Conservation (phyloP, 352 stramenopile species). For the Peronospora tabacina region DNA sequence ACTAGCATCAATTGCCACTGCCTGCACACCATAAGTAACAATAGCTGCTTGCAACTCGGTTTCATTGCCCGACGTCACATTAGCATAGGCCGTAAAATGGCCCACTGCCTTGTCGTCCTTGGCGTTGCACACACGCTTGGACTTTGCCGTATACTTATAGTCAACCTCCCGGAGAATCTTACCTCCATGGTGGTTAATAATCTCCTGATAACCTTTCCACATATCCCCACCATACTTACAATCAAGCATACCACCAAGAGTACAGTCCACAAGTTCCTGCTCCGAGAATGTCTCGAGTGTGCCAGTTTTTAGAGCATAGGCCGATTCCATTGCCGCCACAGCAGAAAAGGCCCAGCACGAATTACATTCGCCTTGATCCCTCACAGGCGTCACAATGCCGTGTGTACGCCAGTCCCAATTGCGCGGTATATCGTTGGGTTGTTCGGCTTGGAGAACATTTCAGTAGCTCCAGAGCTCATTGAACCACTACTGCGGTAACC, state of each 20-base stretch:
- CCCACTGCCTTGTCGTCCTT: conserved; percentile 72
- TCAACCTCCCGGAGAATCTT: conserved; percentile 89
- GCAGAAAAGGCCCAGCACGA: conserved; percentile 97
- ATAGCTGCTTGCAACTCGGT: conserved; percentile 78
- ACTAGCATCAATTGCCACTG: conserved; percentile 80
- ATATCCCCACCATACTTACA: conserved; percentile 96
- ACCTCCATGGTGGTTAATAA: conserved; percentile 75
- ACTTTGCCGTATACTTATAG: conserved; percentile 91
- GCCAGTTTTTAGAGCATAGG: conserved; percentile 88
- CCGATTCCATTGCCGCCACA: conserved; percentile 95
- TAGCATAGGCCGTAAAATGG: conserved; percentile 71
- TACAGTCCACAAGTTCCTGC: conserved; percentile 97
- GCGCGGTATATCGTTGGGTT: too few species aligned
- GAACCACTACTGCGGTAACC: conserved; percentile 16
- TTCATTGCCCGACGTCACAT: conserved; percentile 65
- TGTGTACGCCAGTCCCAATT: conserved; percentile 90
- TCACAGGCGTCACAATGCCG: conserved; percentile 89
- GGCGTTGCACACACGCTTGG: conserved; percentile 78
- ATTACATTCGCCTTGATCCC: conserved; percentile 91
- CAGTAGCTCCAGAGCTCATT: background rate
- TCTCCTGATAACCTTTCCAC: conserved; percentile 95
- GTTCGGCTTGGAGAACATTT: too few species aligned
- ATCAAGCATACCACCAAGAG: conserved; percentile 87
- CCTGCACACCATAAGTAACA: conserved; percentile 60
- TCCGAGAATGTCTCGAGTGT: conserved; percentile 92